Base-by-base conservation (phyloP, 768 basidiomycete genomes). In the Serendipita vermifera region DNA sequence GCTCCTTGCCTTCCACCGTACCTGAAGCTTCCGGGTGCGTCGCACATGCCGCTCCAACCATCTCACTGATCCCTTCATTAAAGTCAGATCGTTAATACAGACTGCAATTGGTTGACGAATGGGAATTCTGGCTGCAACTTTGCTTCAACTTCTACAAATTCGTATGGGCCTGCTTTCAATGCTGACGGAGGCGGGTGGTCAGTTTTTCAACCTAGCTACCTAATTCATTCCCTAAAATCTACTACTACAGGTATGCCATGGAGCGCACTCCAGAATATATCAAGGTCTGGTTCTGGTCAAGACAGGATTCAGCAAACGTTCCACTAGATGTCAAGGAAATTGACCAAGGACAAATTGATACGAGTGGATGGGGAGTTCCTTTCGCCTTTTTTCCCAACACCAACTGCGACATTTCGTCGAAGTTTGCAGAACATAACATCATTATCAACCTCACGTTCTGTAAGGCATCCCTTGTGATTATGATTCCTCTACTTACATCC, bases 231-330 rank as follows among this genome's bases (percentile, higher is more conserved):
- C n/a, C n/a, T n/a, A n/a, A n/a, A n/a, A n/a, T n/a, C n/a, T n/a
- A n/a, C 26, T 67, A 68, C 24, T 67, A 67, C 15, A 74, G 71
- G 70, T 82, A 74, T 64, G 83, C 81, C 0, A 70, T 83, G 62
- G 80, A 83, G 63, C 74, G 82, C 33, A 81, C 81, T 24, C 59
- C 66, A 22, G 62, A 64, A 3, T 77, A 73, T 63, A 78, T 86
- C 64, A 82, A 80, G 59, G 71, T 85, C 43, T 87, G 80, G 78
- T 86, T 83, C 69, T 87, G 82, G 81, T 63, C 76, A 11, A 69
- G 80, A 36, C 59, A 70, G 62, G 73, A 75, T 58, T 26, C 63
- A 3, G 61, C 57, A 9, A 20, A 11, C 32, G 71, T 79, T 3
- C 81, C 82, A 5, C 38, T 55, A 5, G 72, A 73, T 46, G 67